These are phyloP conservation scores for Hymenoscyphus repandus DNA, from an alignment of 2,329 filamentous ascomycete species.

Conservation along the genomic window DNA sequence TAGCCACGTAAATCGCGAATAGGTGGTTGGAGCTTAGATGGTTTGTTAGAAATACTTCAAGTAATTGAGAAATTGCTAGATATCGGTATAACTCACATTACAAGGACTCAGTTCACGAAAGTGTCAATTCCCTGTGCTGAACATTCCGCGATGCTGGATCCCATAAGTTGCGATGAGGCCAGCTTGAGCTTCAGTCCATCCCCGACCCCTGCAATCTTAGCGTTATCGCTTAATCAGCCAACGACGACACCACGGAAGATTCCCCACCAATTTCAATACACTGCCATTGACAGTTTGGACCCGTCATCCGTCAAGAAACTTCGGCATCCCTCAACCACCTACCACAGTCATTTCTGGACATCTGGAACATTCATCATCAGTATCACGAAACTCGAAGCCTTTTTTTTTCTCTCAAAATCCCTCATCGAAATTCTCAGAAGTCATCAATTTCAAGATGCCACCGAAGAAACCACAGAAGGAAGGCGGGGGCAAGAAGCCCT, in stretches of 20 bases:
- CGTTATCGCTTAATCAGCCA: conserved; percentile 24
- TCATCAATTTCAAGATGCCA: conserved; percentile 50
- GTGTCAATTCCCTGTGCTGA: neutral
- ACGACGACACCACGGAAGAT: conserved; percentile 8
- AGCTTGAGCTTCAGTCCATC: conserved; percentile 31
- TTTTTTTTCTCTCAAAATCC: neutral
- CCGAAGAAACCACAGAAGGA: conserved; percentile 60
- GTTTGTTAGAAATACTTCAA: neutral
- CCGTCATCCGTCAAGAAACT: conserved; percentile 12
- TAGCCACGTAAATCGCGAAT: conserved; percentile 7
- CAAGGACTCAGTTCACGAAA: conserved; percentile 8
- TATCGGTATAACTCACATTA: neutral
- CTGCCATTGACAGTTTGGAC: neutral
- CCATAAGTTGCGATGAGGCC: conserved; percentile 19
- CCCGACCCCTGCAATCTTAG: conserved; percentile 8
- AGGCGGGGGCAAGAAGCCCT: conserved; percentile 48
- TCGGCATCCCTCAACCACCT: conserved; percentile 11
- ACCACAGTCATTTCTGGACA: conserved; percentile 30
- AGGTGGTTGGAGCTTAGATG: neutral
- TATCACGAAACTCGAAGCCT: neutral
- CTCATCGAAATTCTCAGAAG: too few relatives aligned
- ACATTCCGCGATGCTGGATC: too few relatives aligned
- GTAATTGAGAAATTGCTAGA: neutral
- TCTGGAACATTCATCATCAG: neutral
- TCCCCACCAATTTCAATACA: conserved; percentile 22